Conservation (phyloP, 495 filamentous ascomycete species). For the Hyaloscypha finlandica region DNA sequence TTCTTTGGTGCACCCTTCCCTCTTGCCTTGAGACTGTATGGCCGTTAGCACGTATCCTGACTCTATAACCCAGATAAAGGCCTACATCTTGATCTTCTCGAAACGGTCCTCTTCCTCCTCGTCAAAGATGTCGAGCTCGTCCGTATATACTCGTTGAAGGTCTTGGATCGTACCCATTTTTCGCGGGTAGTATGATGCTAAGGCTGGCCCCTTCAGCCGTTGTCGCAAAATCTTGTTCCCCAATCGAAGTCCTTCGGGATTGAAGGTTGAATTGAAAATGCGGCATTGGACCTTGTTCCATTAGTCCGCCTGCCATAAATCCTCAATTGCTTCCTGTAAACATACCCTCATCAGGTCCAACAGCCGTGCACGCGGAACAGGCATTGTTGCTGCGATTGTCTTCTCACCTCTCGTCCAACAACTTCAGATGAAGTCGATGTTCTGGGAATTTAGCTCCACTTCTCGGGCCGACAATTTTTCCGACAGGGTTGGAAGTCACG, state of each 20-base stretch:
- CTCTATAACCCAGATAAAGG: constrained; percentile 16
- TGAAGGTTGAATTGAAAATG: constrained; percentile 89
- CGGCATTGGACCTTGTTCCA: constrained; percentile 73
- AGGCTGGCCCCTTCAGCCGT: constrained; percentile 72
- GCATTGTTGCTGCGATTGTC: constrained; percentile 54
- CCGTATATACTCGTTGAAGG: constrained; percentile 62
- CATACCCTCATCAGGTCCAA: constrained; percentile 77
- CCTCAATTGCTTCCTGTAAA: not conserved
- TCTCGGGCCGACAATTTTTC: constrained; percentile 19
- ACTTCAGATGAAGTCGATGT: constrained; percentile 1
- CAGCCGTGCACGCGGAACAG: constrained; percentile 69
- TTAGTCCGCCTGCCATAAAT: constrained; percentile 23
- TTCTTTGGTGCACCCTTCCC: constrained; percentile 94
- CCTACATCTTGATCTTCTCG: constrained; percentile 70
- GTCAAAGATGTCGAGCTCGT: constrained; percentile 69
- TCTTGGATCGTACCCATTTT: constrained; percentile 69
- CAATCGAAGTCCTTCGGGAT: constrained; percentile 74
- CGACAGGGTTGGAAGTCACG: constrained; percentile 7
- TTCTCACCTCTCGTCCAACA: constrained; percentile 1
- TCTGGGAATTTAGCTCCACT: not conserved
- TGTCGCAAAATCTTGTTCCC: constrained; percentile 90
- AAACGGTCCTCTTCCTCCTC: constrained; percentile 71
- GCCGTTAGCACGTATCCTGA: constrained; percentile 32
- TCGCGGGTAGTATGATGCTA: constrained; percentile 85
- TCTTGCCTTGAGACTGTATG: constrained; percentile 64